These are phyloP conservation scores for Aspergillus funiculosus DNA, from an alignment of 495 filamentous ascomycete species.

Conservation along the genomic window DNA sequence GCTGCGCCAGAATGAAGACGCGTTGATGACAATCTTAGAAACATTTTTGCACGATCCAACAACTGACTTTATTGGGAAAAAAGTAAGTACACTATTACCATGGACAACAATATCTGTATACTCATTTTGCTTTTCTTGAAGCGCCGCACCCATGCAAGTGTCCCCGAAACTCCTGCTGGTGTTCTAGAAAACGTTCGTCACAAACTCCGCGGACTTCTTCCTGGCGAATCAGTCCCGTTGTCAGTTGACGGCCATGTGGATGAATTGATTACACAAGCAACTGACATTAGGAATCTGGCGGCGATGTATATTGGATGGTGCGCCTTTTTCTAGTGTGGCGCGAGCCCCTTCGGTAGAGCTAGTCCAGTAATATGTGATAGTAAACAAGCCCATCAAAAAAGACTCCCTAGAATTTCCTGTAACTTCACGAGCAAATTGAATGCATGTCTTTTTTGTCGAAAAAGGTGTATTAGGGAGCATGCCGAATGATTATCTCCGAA, in stretches of 20 bases:
- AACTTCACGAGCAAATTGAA: no score
- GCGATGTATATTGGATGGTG: conserved; percentile 99
- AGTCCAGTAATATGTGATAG: no score
- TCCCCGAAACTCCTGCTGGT: conserved; percentile 80
- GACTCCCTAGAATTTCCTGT: neutral
- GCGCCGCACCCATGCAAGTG: conserved; percentile 52
- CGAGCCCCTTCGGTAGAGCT: neutral
- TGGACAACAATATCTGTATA: neutral
- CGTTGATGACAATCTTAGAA: conserved; percentile 92
- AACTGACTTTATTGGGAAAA: conserved; percentile 79
- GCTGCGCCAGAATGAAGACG: conserved; percentile 87
- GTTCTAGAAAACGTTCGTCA: conserved; percentile 83
- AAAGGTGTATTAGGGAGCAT: no score
- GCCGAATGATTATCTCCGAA: no score
- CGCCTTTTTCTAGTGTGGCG: conserved; percentile 64
- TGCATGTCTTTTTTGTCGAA: no score
- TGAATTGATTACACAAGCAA: conserved; percentile 79
- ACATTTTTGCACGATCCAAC: conserved; percentile 97
- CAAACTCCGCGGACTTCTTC: conserved; percentile 79
- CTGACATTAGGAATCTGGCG: conserved; percentile 66
- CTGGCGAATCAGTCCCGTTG: conserved; percentile 80
- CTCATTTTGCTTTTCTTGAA: conserved; percentile 27
- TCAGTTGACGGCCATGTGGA: conserved; percentile 95
- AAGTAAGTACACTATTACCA: conserved; percentile 35
- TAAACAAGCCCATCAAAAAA: no score